phyloP scores from a whole-genome alignment of 2,329 filamentous ascomycete genomes.

The Escovopsis sp. region DNA sequence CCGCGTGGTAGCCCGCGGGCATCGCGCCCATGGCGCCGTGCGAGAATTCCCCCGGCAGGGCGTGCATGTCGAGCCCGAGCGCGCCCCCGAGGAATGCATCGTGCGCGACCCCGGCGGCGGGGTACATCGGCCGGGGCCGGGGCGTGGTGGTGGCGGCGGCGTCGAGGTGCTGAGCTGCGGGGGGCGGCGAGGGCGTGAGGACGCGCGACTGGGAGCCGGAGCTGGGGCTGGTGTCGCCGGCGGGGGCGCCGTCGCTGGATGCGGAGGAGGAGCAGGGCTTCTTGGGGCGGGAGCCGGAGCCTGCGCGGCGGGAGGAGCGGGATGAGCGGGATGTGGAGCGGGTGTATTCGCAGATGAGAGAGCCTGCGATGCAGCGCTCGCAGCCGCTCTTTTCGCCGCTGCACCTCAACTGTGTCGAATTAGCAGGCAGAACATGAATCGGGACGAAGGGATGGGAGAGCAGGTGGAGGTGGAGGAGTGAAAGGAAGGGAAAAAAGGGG shows the following conservation, averaged over 20 bases:
- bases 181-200: background rate
- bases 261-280: slow-evolving; percentile 9
- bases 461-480: no score
- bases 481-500: background rate
- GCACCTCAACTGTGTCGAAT: slow-evolving; percentile 19
- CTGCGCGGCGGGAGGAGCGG: slow-evolving; percentile 5
- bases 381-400: slow-evolving; percentile 24
- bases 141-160: background rate
- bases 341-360: slow-evolving; percentile 21
- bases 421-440: slow-evolving; percentile 1
- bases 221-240: slow-evolving; percentile 4
- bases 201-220: slow-evolving; percentile 1
- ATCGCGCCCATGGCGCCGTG: no score
- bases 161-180: background rate
- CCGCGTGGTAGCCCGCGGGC: no score
- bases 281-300: slow-evolving; percentile 9
- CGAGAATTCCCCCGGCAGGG: background rate
- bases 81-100: slow-evolving; percentile 15
- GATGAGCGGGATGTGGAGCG: slow-evolving; percentile 19
- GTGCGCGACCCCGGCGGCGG: slow-evolving; percentile 7
- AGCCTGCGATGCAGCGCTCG: slow-evolving; percentile 18
- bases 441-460: no score
- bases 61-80: slow-evolving; percentile 16
- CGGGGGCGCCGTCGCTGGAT: slow-evolving; percentile 1
- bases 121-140: background rate